Conservation (phyloP, 805 yeast genomes). For the Wickerhamiella cacticola region DNA sequence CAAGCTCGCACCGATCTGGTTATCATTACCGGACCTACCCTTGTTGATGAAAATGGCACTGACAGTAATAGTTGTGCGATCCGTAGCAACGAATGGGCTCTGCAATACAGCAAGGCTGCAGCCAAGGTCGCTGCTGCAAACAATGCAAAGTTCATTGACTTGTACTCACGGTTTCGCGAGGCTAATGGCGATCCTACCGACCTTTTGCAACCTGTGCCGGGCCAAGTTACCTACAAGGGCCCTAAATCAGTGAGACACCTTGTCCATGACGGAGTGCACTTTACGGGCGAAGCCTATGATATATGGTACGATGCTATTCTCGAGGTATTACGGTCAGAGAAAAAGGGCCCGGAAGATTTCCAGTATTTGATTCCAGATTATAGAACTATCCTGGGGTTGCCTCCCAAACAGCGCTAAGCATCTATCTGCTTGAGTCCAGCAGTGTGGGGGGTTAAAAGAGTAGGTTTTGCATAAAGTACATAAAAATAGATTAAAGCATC, state of each 20-base stretch:
- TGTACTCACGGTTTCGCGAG: constrained; percentile 36
- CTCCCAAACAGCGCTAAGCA: too few relatives aligned
- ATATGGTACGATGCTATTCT: constrained; percentile 37
- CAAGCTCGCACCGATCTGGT: constrained; percentile 36
- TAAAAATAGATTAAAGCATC: too few relatives aligned
- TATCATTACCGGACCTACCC: constrained; percentile 51
- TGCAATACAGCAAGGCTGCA: constrained; percentile 42
- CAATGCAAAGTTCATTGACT: constrained; percentile 47
- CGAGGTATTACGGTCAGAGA: constrained; percentile 12
- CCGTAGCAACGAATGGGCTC: constrained; percentile 38
- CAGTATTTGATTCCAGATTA: constrained; percentile 4
- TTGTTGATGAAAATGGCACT: constrained; percentile 31
- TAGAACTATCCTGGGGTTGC: not conserved
- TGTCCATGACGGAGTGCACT: constrained; percentile 50
- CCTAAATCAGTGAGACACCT: constrained; percentile 21
- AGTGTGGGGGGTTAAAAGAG: too few relatives aligned
- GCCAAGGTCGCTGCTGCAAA: constrained; percentile 34
- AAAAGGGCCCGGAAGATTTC: constrained; percentile 7
- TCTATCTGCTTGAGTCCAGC: too few relatives aligned
- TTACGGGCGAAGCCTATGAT: constrained; percentile 41
- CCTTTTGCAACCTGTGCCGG: constrained; percentile 18
- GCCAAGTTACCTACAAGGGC: constrained; percentile 11
- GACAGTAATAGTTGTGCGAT: constrained; percentile 31
- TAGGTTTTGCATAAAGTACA: too few relatives aligned
- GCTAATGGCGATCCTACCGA: constrained; percentile 34